Conservation (phyloP, 345 rosid species). For the Cochlearia excelsa region DNA sequence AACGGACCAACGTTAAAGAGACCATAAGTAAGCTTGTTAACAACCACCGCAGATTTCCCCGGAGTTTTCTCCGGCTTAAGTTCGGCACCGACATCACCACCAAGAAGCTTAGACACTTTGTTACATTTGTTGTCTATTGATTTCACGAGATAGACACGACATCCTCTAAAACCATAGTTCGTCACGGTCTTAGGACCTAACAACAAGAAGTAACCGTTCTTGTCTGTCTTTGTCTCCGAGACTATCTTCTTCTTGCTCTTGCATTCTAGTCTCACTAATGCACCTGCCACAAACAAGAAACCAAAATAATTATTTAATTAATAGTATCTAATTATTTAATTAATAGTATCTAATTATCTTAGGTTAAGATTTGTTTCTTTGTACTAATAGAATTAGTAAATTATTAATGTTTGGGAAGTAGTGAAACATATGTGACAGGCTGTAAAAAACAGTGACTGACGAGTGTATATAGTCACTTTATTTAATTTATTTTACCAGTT, state of each 20-base stretch:
- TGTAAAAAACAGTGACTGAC: no score
- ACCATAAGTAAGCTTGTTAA: slow-evolving; percentile 39
- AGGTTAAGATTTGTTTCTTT: background rate
- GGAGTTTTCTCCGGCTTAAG: slow-evolving; percentile 47
- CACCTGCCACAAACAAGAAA: slow-evolving; percentile 42
- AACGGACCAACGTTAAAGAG: slow-evolving; percentile 75
- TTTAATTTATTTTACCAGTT: no score
- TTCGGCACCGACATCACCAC: slow-evolving; percentile 53
- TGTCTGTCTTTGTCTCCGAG: slow-evolving; percentile 15
- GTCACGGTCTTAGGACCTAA: slow-evolving; percentile 69
- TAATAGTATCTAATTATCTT: background rate
- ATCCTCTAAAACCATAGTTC: slow-evolving; percentile 71
- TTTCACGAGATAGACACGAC: slow-evolving; percentile 52
- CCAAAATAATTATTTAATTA: background rate
- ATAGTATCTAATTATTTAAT: background rate
- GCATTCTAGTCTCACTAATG: slow-evolving; percentile 65
- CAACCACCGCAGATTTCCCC: slow-evolving; percentile 23
- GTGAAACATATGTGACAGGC: no score
- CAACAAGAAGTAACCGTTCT: slow-evolving; percentile 72
- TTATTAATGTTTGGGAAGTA: no score
- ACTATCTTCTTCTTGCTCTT: slow-evolving; percentile 49
- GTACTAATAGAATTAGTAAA: slow-evolving; percentile 7
- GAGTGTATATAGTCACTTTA: no score
- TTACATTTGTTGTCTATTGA: slow-evolving; percentile 46
- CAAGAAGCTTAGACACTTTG: slow-evolving; percentile 48